Evolutionary conservation across 495 filamentous ascomycete genomes (phyloP), one percentile per base, ranked within the genome.

Genomic region (Diplogelasinospora grovesii): DNA sequence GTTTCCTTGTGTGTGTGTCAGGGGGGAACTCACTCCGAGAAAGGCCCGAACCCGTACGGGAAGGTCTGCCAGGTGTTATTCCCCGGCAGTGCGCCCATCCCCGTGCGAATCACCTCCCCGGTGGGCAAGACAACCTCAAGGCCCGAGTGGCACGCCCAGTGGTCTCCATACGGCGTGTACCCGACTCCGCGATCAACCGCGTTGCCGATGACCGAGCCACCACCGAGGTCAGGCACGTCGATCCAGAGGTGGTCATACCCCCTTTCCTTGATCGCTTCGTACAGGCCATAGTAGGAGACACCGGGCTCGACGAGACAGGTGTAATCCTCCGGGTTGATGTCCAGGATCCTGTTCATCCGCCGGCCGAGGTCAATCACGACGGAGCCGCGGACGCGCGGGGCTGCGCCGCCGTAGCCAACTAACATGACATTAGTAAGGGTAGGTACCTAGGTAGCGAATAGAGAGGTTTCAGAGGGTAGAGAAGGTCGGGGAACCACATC

Each of bases 221-320:
- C 73, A 2, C 75, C 75, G 0, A 82, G 52, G 47, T 76, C 77
- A 8, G 77, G 77, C 0, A 60, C 61, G 43, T 74, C 70, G 37
- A 75, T 56, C 71, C 71, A 75, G 36, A 76, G 45, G 22, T 50
- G 43, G 10, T 42, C 36, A 15, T 69, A 49, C 5, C 61, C 55
- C 29, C 61, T 52, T 21, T 57, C 59, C 43, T 70, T 57, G 5
- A 78, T 54, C 35, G 73, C 65, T 23, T 78, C 65, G 54, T 78
- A 68, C 4, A 79, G 60, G 8, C 49, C 56, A 43, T 69, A 70
- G 51, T 69, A 79, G 1, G 74, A 72, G 0, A 82, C 77, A 14
- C 75, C 78, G 1, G 77, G 75, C 42, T 80, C 77, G 5, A 82
- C 63, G 2, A 82, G 52, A 16, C 66, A 70, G 34, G 61, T 73